These are phyloP conservation scores for Mrakia hoshinonis DNA, from an alignment of 768 basidiomycete genomes.

Conservation along the genomic window DNA sequence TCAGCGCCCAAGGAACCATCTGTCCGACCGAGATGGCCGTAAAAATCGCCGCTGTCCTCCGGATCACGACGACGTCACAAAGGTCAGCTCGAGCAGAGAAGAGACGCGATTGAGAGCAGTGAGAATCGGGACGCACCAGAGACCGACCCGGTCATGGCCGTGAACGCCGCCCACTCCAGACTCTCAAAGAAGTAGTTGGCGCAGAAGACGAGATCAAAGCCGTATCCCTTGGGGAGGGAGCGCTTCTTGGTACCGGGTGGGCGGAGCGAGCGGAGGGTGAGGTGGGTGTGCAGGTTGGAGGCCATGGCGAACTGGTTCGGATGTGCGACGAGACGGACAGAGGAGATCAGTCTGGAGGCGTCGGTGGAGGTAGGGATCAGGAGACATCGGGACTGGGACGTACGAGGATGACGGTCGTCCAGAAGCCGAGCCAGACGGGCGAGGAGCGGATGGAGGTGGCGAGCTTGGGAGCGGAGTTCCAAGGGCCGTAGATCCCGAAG, in stretches of 20 bases:
- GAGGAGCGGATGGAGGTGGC: conserved; percentile 55
- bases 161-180: conserved; percentile 62
- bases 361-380: not conserved
- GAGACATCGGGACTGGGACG: conserved; percentile 38
- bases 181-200: conserved; percentile 94
- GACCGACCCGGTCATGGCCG: conserved; percentile 66
- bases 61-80: conserved; percentile 35
- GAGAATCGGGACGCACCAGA: conserved; percentile 50
- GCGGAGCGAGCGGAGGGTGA: conserved; percentile 73
- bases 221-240: conserved; percentile 85
- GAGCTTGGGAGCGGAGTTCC: conserved; percentile 59
- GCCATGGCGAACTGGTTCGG: conserved; percentile 62
- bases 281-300: conserved; percentile 74
- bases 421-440: conserved; percentile 58
- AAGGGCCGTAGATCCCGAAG: conserved; percentile 69
- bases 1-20: conserved; percentile 80
- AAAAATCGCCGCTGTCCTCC: conserved; percentile 48
- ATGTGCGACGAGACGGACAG: not conserved
- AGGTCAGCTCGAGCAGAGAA: not conserved
- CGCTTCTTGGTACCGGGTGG: conserved; percentile 61
- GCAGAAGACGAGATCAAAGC: conserved; percentile 74
- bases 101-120: not conserved
- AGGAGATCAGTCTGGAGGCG: not conserved
- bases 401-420: conserved; percentile 66
- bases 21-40: conserved; percentile 52